These are phyloP conservation scores for Polygonum maritimum DNA, from an alignment of 148 eudicot species.

Conservation along the genomic window DNA sequence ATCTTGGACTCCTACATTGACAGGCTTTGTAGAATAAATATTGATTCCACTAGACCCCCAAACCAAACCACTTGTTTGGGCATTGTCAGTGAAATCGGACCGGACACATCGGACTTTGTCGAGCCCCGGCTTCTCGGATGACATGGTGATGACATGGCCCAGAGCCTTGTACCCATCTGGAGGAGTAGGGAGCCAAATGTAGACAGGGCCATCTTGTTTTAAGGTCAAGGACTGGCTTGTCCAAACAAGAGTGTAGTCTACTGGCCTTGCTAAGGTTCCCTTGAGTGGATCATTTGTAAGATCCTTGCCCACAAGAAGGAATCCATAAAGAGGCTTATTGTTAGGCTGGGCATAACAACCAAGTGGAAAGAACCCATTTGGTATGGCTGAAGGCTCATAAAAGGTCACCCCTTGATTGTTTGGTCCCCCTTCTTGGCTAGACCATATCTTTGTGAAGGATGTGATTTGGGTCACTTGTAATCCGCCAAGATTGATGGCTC, in stretches of 20 bases:
- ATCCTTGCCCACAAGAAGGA: slow-evolving; percentile 26
- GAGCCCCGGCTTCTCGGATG: slow-evolving; percentile 26
- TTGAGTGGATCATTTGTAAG: slow-evolving; percentile 1
- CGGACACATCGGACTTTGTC: slow-evolving; percentile 25
- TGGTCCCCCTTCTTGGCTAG: slow-evolving; percentile 29
- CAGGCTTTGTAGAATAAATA: slow-evolving; percentile 20
- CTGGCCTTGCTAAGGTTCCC: slow-evolving; percentile 20
- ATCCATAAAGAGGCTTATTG: slow-evolving; percentile 26
- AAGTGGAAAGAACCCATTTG: slow-evolving; percentile 21
- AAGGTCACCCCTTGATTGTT: slow-evolving; percentile 23
- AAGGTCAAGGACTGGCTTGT: slow-evolving; percentile 21
- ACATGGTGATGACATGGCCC: slow-evolving; percentile 24
- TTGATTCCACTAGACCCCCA: slow-evolving; percentile 26
- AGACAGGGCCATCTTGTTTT: slow-evolving; percentile 20
- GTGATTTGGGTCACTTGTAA: slow-evolving; percentile 19
- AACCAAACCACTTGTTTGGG: slow-evolving; percentile 19
- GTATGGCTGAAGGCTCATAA: slow-evolving; percentile 27
- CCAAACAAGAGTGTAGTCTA: slow-evolving; percentile 37
- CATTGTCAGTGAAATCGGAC: slow-evolving; percentile 24
- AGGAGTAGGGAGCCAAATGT: slow-evolving; percentile 35
- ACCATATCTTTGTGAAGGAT: slow-evolving; percentile 29
- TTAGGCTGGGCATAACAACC: slow-evolving; percentile 35
- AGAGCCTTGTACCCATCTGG: slow-evolving; percentile 23
- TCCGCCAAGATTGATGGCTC: slow-evolving; percentile 33
- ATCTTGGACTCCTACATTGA: slow-evolving; percentile 19